These are phyloP conservation scores for Sclerotinia borealis DNA, from an alignment of 2,329 filamentous ascomycete species.

Conservation along the genomic window DNA sequence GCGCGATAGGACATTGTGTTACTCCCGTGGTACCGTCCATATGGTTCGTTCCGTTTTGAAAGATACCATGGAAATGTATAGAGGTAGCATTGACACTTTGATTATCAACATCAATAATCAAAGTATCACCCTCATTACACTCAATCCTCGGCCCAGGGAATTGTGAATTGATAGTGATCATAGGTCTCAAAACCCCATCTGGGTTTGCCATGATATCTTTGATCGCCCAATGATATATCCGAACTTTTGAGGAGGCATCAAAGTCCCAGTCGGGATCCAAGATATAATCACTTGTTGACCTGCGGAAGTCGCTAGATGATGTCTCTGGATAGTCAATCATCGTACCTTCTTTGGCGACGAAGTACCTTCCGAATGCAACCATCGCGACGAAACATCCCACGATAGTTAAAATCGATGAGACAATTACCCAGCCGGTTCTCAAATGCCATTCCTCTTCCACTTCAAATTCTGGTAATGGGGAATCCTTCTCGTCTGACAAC, in stretches of 20 bases:
- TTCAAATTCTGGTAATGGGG: conserved; percentile 15
- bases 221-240: conserved; percentile 57
- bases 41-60: conserved; percentile 66
- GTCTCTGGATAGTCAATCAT: conserved; percentile 15
- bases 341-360: conserved; percentile 19
- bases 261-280: conserved; percentile 53
- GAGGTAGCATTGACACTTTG: conserved; percentile 55
- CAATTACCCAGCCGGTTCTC: conserved; percentile 27
- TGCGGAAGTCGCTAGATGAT: conserved; percentile 23
- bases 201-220: conserved; percentile 52
- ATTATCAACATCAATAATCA: conserved; percentile 66
- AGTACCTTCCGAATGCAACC: conserved; percentile 21
- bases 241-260: conserved; percentile 41
- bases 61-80: conserved; percentile 74
- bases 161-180: conserved; percentile 68
- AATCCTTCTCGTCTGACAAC: not conserved
- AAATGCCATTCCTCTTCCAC: conserved; percentile 30
- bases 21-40: conserved; percentile 65
- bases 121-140: conserved; percentile 65
- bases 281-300: conserved; percentile 46
- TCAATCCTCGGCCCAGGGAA: conserved; percentile 70
- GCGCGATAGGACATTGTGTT: conserved; percentile 59
- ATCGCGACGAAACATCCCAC: conserved; percentile 21
- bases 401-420: conserved; percentile 20
- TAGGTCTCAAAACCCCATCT: conserved; percentile 50